Conservation (phyloP, 129 eudicot species). For the Flaveria ramosissima region DNA sequence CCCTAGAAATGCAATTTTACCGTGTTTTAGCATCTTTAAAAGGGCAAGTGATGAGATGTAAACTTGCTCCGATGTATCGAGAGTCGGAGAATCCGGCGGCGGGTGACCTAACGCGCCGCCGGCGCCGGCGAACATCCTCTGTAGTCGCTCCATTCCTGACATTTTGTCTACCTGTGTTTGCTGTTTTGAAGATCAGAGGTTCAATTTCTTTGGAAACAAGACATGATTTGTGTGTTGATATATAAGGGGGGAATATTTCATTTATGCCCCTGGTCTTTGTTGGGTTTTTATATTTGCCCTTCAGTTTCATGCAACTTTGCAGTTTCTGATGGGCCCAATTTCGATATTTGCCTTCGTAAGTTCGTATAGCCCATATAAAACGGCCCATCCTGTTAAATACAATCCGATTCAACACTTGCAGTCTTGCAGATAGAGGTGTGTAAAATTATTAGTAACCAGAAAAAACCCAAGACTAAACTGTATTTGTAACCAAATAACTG, state of each 20-base stretch:
- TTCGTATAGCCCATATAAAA: neutral
- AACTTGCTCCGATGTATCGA: slow-evolving; percentile 93
- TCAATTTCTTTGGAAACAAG: slow-evolving; percentile 57
- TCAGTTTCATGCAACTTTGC: neutral
- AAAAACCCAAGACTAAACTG: too few relatives aligned
- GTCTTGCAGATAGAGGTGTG: neutral
- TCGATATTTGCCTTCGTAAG: neutral
- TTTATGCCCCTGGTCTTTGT: slow-evolving; percentile 19
- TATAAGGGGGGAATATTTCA: neutral
- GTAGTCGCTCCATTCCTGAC: slow-evolving; percentile 76
- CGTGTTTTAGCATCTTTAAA: slow-evolving; percentile 94
- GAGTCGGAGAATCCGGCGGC: slow-evolving; percentile 88
- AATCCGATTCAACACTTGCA: neutral
- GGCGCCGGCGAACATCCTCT: slow-evolving; percentile 96
- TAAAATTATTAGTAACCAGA: too few relatives aligned
- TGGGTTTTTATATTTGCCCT: neutral
- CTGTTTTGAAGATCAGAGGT: slow-evolving; percentile 17
- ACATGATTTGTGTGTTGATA: neutral
- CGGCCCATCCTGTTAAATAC: neutral
- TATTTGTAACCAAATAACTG: too few relatives aligned
- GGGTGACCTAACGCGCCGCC: slow-evolving; percentile 90
- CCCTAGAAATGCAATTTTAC: slow-evolving; percentile 39
- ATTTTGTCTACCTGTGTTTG: neutral
- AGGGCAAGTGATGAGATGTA: slow-evolving; percentile 95
- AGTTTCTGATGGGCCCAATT: neutral